phyloP scores from a whole-genome alignment of 2,329 filamentous ascomycete species.

The Blumeria hordei region DNA sequence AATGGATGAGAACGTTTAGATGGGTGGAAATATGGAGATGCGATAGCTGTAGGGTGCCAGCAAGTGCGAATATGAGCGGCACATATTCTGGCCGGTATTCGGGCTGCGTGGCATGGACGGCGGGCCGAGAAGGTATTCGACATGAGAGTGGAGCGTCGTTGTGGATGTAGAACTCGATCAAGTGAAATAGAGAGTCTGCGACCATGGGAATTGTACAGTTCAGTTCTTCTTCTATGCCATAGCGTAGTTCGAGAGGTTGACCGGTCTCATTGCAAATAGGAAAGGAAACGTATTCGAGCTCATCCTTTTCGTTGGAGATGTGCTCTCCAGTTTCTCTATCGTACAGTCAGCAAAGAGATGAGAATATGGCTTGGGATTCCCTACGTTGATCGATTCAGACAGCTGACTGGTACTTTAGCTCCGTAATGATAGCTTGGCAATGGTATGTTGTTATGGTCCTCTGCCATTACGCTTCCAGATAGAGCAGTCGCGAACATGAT shows the following conservation, averaged over 20 bases:
- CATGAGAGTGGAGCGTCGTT: constrained; percentile 84
- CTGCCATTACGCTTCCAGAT: background rate
- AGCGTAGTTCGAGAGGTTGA: constrained; percentile 60
- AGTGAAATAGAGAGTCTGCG: constrained; percentile 60
- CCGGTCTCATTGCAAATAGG: constrained; percentile 73
- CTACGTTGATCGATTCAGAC: constrained; percentile 50
- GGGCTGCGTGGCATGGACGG: constrained; percentile 17
- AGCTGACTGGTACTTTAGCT: constrained; percentile 43
- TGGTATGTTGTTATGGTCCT: constrained; percentile 11
- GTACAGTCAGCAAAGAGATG: background rate
- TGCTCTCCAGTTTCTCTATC: constrained; percentile 68
- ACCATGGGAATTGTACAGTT: constrained; percentile 67
- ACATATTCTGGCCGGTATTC: constrained; percentile 36
- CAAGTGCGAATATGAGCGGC: constrained; percentile 67
- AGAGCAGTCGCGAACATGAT: too few relatives aligned
- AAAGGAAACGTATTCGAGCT: constrained; percentile 83
- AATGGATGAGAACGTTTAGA: constrained; percentile 70
- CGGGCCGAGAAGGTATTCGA: constrained; percentile 59
- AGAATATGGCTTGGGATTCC: constrained; percentile 13
- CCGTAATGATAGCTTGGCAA: constrained; percentile 41
- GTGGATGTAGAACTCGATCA: constrained; percentile 94
- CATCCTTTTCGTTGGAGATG: constrained; percentile 55
- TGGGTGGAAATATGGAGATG: constrained; percentile 80
- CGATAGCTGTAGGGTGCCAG: constrained; percentile 67
- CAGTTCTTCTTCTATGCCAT: constrained; percentile 55